Base-by-base conservation (phyloP, 1,139 yeast species). In the Pichia sp. region DNA sequence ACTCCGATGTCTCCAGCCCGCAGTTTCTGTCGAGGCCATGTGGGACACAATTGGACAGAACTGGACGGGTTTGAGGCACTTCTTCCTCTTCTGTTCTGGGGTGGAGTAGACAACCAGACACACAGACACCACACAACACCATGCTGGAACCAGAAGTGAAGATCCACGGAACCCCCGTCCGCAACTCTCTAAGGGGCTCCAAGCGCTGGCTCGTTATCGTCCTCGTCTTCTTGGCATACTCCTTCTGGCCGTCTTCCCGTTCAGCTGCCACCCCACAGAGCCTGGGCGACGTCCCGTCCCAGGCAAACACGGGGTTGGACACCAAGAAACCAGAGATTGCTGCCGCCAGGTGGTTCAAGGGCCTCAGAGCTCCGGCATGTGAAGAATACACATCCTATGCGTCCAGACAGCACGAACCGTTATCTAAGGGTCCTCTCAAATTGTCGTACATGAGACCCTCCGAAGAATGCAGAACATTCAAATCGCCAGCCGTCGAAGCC, bases 401-500 rank as follows among this genome's bases (percentile, higher is more conserved):
- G 2, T 47, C 73, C 47, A 51, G 48, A 3, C 58, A 60, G 36
- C 89, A 83, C 57, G 62, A 58, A 1, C 87, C 87, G 0, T 69
- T 63, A 15, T 72, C 83, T 0, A 52, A 59, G 1, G 87, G 87
- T 0, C 61, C 66, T 4, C 59, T 76, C 43, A 58, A 67, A 40
- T 71, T 82, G 51, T 89, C 96, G 0, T 85, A 62, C 56, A 93
- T 88, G 81, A 71, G 96, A 55, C 96, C 96, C 2, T 71, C 77
- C 0, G 69, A 69, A 9, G 65, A 74, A 41, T 90, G 96, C 61
- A 76, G 96, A 14, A 89, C 96, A 0, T 89, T 87, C 61, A 57
- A 54, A 2, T 83, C 93, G 0, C 59, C 61, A 0, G 78, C 79
- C 0, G 85, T 89, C 4, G 96, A 89, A 51, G 56, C 60, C n/a